Base-by-base conservation (phyloP, 2,329 filamentous ascomycete genomes). In the Emmonsiellopsis sp. region DNA sequence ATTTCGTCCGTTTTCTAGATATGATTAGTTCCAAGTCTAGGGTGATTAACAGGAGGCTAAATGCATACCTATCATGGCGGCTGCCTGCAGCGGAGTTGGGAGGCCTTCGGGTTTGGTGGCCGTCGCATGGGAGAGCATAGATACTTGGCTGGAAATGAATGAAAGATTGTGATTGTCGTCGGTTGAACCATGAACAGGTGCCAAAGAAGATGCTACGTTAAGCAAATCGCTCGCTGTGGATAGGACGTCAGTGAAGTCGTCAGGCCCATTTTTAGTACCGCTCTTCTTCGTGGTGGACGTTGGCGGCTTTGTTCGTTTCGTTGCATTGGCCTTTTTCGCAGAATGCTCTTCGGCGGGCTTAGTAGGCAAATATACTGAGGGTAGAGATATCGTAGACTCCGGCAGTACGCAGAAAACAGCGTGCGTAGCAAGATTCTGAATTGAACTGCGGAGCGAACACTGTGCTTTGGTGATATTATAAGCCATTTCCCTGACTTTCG, bases 361-460 rank as follows among this genome's bases (percentile, higher is more conserved):
- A 56, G 70, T 66, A 58, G 67, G 64, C 26, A 40, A 9, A 49
- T 73, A 72, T 38, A 92, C 76, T 0, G 88, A 84, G 1, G 91
- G 89, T 55, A 92, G 86, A 0, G 90, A 94, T 30, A 96, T 84
- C 0, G 90, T 95, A 0, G 93, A 96, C 63, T 98, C 93, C 45
- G 92, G 88, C 13, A 97, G 79, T 8, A 92, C 87, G 15, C 89
- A 94, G 67, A 92, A 94, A 3, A 93, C 86, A 2, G 91, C 85
- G 68, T 95, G 88, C 4, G 80, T 79, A 10, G 84, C 79, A 75
- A 95, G 87, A 46, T 69, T 61, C 13, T 65, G 63, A 48, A 73
- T 67, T n/a, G 69, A 69, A 50, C 73, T 64, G 1, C 65, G 66
- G 15, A 72, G 62, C 7, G 69, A 58, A 55, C 69, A 62, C 48